Percentiles rank a stretch among this genome's conserved stretches.
phyloP scores from a whole-genome alignment of 1,284 basidiomycete species.

The Inonotus obliquus region DNA sequence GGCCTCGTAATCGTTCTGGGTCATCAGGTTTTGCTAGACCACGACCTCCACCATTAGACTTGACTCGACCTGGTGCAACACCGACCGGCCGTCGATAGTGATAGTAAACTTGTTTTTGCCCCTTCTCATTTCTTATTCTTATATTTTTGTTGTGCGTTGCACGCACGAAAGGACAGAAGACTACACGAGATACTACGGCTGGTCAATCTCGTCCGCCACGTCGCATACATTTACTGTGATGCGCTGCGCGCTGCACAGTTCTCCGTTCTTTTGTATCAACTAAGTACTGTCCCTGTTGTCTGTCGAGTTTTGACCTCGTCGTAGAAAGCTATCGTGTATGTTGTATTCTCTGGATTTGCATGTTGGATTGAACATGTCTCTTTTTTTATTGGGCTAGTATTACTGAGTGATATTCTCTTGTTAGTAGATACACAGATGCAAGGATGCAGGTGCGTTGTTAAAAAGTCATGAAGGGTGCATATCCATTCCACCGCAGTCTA shows the following conservation, averaged over 20 bases:
- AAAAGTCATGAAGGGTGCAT: not conserved
- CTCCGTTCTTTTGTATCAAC: conserved; percentile 12
- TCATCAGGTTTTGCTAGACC: conserved; percentile 29
- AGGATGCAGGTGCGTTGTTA: not conserved
- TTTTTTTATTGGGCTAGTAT: not conserved
- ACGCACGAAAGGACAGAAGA: not conserved
- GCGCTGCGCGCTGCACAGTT: conserved; percentile 14
- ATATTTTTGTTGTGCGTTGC: not conserved
- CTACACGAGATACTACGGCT: not conserved
- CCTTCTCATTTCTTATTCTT: not conserved
- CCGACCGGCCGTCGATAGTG: conserved; percentile 9
- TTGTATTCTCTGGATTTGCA: not conserved
- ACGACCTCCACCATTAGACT: conserved; percentile 33
- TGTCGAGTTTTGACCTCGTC: not conserved
- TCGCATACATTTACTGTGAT: conserved; percentile 7
- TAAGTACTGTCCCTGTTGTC: conserved; percentile 4
- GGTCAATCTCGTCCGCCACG: not conserved
- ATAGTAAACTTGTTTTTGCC: not conserved
- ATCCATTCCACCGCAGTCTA: too few relatives aligned
- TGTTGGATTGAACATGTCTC: not conserved
- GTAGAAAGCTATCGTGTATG: not conserved
- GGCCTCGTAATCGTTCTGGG: conserved; percentile 39
- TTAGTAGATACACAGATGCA: not conserved
- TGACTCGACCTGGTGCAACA: conserved; percentile 20
- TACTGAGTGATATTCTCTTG: too few relatives aligned